phyloP scores from a whole-genome alignment of 768 basidiomycete genomes.

The Lentinula boryana region DNA sequence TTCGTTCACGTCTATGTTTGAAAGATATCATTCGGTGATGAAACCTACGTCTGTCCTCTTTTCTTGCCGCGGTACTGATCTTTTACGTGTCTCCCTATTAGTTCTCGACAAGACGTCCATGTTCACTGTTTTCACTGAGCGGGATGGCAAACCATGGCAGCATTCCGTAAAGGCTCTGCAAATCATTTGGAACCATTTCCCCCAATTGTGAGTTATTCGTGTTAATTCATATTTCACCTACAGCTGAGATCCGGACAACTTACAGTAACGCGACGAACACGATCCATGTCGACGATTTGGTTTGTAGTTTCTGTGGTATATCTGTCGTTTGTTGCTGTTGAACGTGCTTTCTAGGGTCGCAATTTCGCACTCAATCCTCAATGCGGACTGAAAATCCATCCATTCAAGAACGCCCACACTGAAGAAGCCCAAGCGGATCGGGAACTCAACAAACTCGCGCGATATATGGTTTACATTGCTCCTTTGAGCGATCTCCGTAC shows the following conservation, averaged over 20 bases:
- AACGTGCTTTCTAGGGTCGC: conserved; percentile 40
- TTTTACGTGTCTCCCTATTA: conserved; percentile 16
- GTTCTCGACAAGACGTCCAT: conserved; percentile 85
- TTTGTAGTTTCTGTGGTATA: conserved; percentile 20
- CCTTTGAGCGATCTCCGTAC: conserved; percentile 53
- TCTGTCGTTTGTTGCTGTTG: not conserved
- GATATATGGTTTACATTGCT: conserved; percentile 64
- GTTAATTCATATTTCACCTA: not conserved
- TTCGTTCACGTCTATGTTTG: not conserved
- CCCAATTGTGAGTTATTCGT: conserved; percentile 55
- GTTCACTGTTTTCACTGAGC: conserved; percentile 80
- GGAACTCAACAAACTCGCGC: conserved; percentile 60
- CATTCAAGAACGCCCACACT: conserved; percentile 77
- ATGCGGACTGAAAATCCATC: conserved; percentile 77
- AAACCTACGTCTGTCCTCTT: not conserved
- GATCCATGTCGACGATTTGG: conserved; percentile 84
- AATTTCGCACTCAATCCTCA: conserved; percentile 87
- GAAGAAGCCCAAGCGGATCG: conserved; percentile 55
- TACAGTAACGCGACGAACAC: conserved; percentile 63
- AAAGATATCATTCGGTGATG: conserved; percentile 7
- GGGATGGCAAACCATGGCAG: conserved; percentile 67
- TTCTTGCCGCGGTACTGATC: not conserved
- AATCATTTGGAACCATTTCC: conserved; percentile 85
- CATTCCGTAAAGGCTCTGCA: conserved; percentile 80
- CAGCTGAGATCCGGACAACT: not conserved